These are phyloP conservation scores for Torrubiella hemipterigena DNA, from an alignment of 2,329 filamentous ascomycete species.

Conservation along the genomic window DNA sequence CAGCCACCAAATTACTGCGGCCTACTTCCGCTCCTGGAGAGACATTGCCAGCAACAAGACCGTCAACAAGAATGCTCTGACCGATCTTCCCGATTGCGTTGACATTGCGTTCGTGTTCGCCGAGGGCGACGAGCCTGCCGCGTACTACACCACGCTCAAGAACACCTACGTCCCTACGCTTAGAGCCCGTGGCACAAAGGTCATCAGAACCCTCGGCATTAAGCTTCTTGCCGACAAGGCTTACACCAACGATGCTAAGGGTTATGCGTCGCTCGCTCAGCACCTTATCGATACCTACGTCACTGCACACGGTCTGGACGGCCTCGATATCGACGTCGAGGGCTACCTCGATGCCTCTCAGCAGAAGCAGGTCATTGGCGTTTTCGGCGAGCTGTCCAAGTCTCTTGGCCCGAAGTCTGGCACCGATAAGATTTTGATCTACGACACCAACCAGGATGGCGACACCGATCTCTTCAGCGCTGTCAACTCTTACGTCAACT, in stretches of 20 bases:
- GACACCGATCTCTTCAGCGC: conserved; percentile 3
- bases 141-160: background rate
- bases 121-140: background rate
- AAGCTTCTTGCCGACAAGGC: background rate
- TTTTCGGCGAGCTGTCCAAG: conserved; percentile 5
- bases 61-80: background rate
- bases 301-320: conserved; percentile 3
- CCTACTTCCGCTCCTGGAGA: background rate
- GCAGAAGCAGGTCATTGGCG: conserved; percentile 3
- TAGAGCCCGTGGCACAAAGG: background rate
- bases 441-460: conserved; percentile 5
- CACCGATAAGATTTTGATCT: conserved; percentile 5
- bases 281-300: background rate
- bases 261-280: conserved; percentile 2
- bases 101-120: background rate
- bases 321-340: conserved; percentile 6
- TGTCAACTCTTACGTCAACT: conserved; percentile 3
- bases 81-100: background rate
- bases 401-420: conserved; percentile 5
- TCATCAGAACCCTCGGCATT: background rate
- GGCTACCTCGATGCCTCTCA: background rate
- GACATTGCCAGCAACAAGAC: background rate
- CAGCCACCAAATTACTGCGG: background rate
- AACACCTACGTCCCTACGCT: background rate
- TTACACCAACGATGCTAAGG: background rate